These are phyloP conservation scores for Bruguiera hainesii DNA, from an alignment of 441 rosid genomes.

Conservation along the genomic window DNA sequence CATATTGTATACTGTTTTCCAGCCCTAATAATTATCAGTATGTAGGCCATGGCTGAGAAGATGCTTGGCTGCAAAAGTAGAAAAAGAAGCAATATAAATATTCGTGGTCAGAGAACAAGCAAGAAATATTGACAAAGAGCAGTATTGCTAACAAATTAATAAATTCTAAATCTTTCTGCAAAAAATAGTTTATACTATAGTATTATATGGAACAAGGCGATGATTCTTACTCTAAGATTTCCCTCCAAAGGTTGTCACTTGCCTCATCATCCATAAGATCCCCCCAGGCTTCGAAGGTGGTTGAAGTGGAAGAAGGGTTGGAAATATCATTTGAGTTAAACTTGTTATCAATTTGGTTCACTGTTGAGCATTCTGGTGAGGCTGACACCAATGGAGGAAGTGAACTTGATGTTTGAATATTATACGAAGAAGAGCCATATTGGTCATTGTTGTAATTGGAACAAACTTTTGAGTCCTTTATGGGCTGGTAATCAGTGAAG, in stretches of 20 bases:
- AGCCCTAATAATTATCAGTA: slow-evolving; percentile 25
- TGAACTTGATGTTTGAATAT: slow-evolving; percentile 17
- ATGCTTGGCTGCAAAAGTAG: slow-evolving; percentile 35
- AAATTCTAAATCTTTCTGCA: too few species aligned
- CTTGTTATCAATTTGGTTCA: slow-evolving; percentile 24
- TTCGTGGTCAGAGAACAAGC: neutral
- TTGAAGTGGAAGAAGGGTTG: slow-evolving; percentile 39
- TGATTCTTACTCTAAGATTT: slow-evolving; percentile 44
- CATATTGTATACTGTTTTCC: slow-evolving; percentile 1
- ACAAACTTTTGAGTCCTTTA: slow-evolving; percentile 8
- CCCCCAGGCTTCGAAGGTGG: slow-evolving; percentile 45
- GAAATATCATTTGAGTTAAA: slow-evolving; percentile 26
- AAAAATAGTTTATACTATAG: neutral
- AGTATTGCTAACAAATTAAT: too few species aligned
- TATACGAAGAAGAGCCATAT: slow-evolving; percentile 20
- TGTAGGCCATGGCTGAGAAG: slow-evolving; percentile 36
- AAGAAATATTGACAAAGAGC: neutral
- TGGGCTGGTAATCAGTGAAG: neutral
- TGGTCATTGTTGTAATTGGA: neutral
- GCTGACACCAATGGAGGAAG: slow-evolving; percentile 49
- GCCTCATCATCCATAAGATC: slow-evolving; percentile 56
- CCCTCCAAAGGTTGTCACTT: slow-evolving; percentile 52
- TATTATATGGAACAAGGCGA: neutral
- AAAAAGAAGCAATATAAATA: neutral
- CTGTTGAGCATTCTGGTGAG: slow-evolving; percentile 29